Conservation (phyloP, 176 grass and related monocot genomes). For the Triticum dicoccoides region DNA sequence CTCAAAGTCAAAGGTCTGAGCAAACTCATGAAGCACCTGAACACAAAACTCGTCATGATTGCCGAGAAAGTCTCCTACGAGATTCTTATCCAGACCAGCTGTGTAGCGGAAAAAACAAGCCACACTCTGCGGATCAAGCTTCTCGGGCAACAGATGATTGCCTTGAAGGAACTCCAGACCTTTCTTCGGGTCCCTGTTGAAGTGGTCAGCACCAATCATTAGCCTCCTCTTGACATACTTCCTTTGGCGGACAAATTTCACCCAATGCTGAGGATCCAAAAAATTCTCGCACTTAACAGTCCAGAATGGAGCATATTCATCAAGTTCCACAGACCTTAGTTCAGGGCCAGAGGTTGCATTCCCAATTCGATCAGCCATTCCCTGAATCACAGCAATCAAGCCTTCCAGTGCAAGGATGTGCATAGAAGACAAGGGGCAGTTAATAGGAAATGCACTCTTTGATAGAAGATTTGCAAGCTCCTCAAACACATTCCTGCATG, state of each 20-base stretch:
- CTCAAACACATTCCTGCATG: slow-evolving; percentile 96
- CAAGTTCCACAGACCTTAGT: slow-evolving; percentile 65
- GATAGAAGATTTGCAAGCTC: slow-evolving; percentile 90
- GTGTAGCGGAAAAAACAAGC: slow-evolving; percentile 96
- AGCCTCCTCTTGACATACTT: slow-evolving; percentile 92
- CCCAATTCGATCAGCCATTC: slow-evolving; percentile 81
- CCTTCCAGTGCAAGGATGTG: slow-evolving; percentile 92
- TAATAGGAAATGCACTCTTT: slow-evolving; percentile 96
- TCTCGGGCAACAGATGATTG: slow-evolving; percentile 95
- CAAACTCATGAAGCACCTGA: slow-evolving; percentile 96
- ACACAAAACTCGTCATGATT: slow-evolving; percentile 99
- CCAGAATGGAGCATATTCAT: slow-evolving; percentile 93
- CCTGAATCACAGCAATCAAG: slow-evolving; percentile 92
- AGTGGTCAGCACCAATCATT: slow-evolving; percentile 97
- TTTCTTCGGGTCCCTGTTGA: slow-evolving; percentile 98
- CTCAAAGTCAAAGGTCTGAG: slow-evolving; percentile 89
- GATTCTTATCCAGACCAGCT: slow-evolving; percentile 94
- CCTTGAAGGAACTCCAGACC: slow-evolving; percentile 98
- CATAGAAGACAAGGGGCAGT: slow-evolving; percentile 89
- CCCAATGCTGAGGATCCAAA: slow-evolving; percentile 84
- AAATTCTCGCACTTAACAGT: slow-evolving; percentile 82
- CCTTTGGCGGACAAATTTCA: slow-evolving; percentile 86
- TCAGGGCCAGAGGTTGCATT: slow-evolving; percentile 54
- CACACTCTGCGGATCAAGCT: slow-evolving; percentile 96
- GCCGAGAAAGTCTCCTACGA: slow-evolving; percentile 93